Conservation (phyloP, 139 green algal species). For the Coelastrella sp. region DNA sequence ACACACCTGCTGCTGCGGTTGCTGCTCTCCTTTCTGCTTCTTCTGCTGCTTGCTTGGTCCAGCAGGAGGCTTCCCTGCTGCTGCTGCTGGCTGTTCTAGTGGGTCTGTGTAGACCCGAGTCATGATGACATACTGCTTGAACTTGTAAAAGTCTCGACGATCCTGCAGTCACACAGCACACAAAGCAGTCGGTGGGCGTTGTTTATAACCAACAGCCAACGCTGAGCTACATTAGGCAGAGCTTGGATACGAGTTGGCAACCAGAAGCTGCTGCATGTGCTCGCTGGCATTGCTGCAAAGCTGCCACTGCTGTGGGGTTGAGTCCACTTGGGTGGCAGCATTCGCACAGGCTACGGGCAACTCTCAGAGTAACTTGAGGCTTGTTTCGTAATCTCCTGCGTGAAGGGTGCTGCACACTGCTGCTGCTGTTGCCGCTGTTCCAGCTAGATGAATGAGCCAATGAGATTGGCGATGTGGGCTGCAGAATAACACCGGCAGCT, state of each 20-base stretch:
- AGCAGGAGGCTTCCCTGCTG: slow-evolving; percentile 20
- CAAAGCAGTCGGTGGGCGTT: too few relatives aligned
- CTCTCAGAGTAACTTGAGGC: background rate
- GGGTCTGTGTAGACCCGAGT: slow-evolving; percentile 77
- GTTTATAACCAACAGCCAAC: too few relatives aligned
- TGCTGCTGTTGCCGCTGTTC: background rate
- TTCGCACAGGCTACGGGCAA: too few relatives aligned
- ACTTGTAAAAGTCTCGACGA: slow-evolving; percentile 65
- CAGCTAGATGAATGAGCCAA: too few relatives aligned
- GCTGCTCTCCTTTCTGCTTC: slow-evolving; percentile 45
- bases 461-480: too few relatives aligned
- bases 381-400: background rate
- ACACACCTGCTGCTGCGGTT: background rate
- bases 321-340: too few relatives aligned
- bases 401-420: background rate
- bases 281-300: too few relatives aligned
- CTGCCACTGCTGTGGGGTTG: too few relatives aligned
- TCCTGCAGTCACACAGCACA: slow-evolving; percentile 36
- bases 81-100: background rate
- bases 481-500: too few relatives aligned
- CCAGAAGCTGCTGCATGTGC: too few relatives aligned
- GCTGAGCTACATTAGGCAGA: too few relatives aligned
- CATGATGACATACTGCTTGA: slow-evolving; percentile 77
- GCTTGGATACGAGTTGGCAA: too few relatives aligned
- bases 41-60: slow-evolving; percentile 46